phyloP scores from a whole-genome alignment of 768 basidiomycete species.

The Sarcodon sp. region DNA sequence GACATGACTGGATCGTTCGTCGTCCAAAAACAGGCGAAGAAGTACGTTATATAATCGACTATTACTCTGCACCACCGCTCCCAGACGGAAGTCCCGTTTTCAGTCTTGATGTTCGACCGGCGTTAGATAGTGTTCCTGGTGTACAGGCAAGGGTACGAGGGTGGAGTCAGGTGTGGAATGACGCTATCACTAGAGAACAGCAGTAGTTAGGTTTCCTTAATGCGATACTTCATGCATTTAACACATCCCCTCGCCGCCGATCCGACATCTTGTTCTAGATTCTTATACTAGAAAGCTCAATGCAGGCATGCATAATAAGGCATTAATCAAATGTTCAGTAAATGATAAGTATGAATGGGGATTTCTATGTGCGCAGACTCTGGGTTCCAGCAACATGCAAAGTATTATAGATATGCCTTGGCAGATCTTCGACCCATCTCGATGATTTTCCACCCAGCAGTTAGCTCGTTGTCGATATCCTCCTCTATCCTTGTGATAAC shows the following conservation, averaged over 20 bases:
- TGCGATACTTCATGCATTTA: no score
- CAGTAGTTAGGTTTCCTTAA: no score
- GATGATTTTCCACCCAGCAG: conserved; percentile 96
- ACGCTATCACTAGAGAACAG: neutral
- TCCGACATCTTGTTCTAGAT: no score
- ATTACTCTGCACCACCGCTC: conserved; percentile 88
- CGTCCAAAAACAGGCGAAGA: conserved; percentile 69
- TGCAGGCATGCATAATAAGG: no score
- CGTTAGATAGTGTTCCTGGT: conserved; percentile 75
- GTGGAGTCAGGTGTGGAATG: conserved; percentile 13
- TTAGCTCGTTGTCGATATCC: conserved; percentile 84
- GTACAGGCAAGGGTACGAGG: conserved; percentile 38
- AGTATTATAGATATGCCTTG: conserved; percentile 30
- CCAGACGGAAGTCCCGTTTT: conserved; percentile 91
- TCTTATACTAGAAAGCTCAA: no score
- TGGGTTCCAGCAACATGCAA: neutral
- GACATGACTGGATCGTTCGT: conserved; percentile 91
- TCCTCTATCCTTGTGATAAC: conserved; percentile 82
- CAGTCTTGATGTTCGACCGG: conserved; percentile 90
- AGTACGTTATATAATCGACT: conserved; percentile 95
- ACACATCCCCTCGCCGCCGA: no score
- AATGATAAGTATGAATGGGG: no score
- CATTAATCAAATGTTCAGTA: no score
- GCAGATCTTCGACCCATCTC: conserved; percentile 54
- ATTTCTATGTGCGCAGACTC: neutral